Conservation (phyloP, 345 rosid genomes). For the Eucalyptus marginata region DNA sequence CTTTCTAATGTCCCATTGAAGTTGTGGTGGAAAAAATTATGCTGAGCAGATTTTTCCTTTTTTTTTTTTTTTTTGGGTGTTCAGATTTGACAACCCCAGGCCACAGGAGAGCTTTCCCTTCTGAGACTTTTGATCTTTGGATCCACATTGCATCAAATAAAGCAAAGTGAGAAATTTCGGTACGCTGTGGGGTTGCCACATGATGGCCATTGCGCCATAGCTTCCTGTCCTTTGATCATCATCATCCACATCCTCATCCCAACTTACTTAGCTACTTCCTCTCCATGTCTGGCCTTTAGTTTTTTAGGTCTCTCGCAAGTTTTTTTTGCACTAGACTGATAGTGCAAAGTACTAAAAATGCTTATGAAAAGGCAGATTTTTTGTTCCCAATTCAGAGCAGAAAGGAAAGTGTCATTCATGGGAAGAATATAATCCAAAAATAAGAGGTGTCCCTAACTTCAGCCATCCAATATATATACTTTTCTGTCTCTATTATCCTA, state of each 20-base stretch:
- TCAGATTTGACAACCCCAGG: not conserved
- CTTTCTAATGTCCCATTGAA: not conserved
- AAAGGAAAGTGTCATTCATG: not conserved
- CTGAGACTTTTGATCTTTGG: not conserved
- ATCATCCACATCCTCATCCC: not conserved
- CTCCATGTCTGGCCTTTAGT: not conserved
- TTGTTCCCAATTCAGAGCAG: not conserved
- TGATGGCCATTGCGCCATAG: not conserved
- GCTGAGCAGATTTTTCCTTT: not conserved
- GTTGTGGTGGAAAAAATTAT: not conserved
- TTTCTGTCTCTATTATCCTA: not conserved
- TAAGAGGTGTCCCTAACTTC: not conserved
- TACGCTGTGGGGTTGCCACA: not conserved
- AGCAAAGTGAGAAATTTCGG: not conserved
- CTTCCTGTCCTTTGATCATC: not conserved
- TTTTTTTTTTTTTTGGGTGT: not conserved
- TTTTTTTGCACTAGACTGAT: not conserved
- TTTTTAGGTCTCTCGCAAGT: not conserved
- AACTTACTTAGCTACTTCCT: not conserved
- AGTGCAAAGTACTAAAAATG: not conserved
- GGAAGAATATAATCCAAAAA: not conserved
- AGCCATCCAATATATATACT: not conserved
- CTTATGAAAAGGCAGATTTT: not conserved
- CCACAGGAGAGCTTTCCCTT: not conserved
- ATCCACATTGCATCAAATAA: constrained; percentile 1